Percentiles rank a stretch among this genome's conserved stretches.
phyloP scores from a whole-genome alignment of 2,329 filamentous ascomycete genomes.

The Diaporthe caulivora region DNA sequence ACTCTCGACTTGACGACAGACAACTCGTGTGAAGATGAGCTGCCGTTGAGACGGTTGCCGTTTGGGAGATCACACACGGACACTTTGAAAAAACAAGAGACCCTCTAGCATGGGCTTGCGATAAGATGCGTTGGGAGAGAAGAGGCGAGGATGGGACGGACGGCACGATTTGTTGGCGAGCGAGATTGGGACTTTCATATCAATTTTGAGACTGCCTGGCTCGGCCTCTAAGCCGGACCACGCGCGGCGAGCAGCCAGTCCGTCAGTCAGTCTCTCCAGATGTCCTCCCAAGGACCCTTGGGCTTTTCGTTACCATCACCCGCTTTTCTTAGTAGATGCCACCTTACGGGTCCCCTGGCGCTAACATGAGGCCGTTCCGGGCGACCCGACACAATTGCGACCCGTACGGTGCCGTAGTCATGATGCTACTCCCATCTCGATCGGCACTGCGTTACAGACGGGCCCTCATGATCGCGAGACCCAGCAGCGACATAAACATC shows the following conservation, averaged over 20 bases:
- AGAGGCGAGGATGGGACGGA: constrained; percentile 3
- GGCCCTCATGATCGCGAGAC: background rate
- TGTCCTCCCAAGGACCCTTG: background rate
- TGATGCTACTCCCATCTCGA: background rate
- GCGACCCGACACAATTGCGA: background rate
- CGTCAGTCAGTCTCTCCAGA: background rate
- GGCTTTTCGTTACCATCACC: background rate
- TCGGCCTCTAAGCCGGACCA: constrained; percentile 21
- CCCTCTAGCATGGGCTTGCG: background rate
- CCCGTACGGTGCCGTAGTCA: constrained; percentile 1
- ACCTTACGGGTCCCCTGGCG: background rate
- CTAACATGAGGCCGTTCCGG: constrained; percentile 17
- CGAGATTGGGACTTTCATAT: constrained; percentile 29
- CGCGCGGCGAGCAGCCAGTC: constrained; percentile 3
- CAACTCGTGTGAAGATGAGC: background rate
- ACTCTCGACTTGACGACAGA: too few relatives aligned
- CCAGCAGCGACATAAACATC: background rate
- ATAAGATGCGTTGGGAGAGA: constrained; percentile 3
- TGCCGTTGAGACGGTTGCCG: constrained; percentile 23
- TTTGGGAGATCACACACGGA: constrained; percentile 22
- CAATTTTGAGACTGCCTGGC: constrained; percentile 23
- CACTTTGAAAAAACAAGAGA: background rate
- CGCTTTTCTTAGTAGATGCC: constrained; percentile 13
- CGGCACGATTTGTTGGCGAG: background rate
- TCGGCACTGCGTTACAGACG: constrained; percentile 13